Percentiles rank a stretch among this genome's conserved stretches.
Conservation (phyloP, 2,329 filamentous ascomycete species). For the Hypoxylon sp. region DNA sequence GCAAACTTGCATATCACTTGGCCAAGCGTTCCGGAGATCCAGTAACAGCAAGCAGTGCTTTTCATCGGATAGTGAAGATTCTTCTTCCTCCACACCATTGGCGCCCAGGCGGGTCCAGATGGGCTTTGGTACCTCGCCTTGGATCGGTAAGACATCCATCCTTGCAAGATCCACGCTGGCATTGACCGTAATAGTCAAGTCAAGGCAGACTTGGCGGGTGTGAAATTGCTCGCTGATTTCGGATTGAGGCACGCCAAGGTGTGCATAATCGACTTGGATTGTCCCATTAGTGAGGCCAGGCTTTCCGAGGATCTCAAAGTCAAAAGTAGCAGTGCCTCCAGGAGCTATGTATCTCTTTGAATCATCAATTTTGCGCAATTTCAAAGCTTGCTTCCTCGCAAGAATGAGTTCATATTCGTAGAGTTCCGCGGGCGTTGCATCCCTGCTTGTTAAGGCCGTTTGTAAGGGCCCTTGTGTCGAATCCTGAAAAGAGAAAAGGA, state of each 20-base stretch:
- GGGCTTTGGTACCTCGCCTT: constrained; percentile 71
- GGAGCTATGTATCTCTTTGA: constrained; percentile 73
- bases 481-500: constrained; percentile 91
- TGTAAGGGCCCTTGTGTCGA: constrained; percentile 85
- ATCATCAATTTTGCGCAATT: constrained; percentile 64
- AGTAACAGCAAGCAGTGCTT: constrained; percentile 83
- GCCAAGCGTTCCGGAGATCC: constrained; percentile 92
- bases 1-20: constrained; percentile 78
- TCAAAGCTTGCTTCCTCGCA: constrained; percentile 78
- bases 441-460: constrained; percentile 79
- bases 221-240: constrained; percentile 81
- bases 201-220: constrained; percentile 84
- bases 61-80: constrained; percentile 62
- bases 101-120: constrained; percentile 67
- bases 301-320: constrained; percentile 88
- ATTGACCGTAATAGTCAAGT: constrained; percentile 90
- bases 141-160: constrained; percentile 82
- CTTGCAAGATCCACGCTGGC: constrained; percentile 86
- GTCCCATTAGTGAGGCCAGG: constrained; percentile 83
- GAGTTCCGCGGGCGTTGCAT: constrained; percentile 81
- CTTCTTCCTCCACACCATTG: constrained; percentile 50
- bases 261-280: constrained; percentile 88
- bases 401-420: constrained; percentile 89
- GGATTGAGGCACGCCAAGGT: constrained; percentile 77
- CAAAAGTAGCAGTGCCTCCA: constrained; percentile 76